Evolutionary conservation across 2,329 filamentous ascomycete species (phyloP), one percentile per base, ranked within the genome.

Genomic region (Chalara sp.): DNA sequence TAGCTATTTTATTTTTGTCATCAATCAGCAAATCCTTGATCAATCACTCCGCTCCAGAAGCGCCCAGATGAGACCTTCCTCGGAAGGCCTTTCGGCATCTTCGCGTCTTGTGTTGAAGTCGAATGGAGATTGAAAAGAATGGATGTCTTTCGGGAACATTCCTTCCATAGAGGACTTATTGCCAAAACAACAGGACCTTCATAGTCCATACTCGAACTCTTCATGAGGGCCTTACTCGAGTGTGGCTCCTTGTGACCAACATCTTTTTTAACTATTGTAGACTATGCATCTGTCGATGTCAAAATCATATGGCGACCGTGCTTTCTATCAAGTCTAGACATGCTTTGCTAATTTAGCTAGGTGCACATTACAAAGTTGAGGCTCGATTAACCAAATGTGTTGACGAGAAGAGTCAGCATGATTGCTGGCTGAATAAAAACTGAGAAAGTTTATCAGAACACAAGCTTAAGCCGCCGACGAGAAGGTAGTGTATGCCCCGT

Each of bases 201-300:
- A 76, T 76, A 76, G 74, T 76, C 75, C 74, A 74, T 70, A 67
- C 69, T 71, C 66, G 65, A 72, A 67, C 66, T 72, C 72, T 70
- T 71, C 63, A 65, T 55, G 64, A 66, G 67, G 62, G 53, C 61
- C 46, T 62, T 61, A 70, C 64, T 70, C 67, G 66, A 71, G 70
- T 70, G 71, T 73, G 74, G 75, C 74, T 76, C 74, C 74, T 71
- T 70, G 71, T 63, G 68, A 72, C 72, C 72, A 68, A 76, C 72
- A 75, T 69, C 30, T 48, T 21, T 21, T 21, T 21, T 21, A 21
- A 21, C 21, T 21, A 21, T 21, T 21, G 21, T 2, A 21, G 21
- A 21, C 21, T 21, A 21, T 21, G 21, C 41, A 43, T 43, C 30
- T 21, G 21, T 21, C 21, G 21, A 21, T 21, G 21, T 21, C 21